Evolutionary conservation across 1,139 yeast species (phyloP).

Genomic region (Saccharomyces hybrid): DNA sequence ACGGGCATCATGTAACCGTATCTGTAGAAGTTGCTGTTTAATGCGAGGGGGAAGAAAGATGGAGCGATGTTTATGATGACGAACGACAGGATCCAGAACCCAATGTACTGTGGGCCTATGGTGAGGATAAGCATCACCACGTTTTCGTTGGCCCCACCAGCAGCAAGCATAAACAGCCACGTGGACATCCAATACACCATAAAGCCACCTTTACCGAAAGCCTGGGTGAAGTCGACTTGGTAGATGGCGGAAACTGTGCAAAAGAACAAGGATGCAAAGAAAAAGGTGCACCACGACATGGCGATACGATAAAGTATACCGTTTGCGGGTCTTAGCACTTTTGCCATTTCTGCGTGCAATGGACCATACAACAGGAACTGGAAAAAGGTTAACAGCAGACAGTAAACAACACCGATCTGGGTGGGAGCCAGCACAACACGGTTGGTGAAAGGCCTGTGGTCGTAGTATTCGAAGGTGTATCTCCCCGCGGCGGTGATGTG

Average conservation of each 20-base stretch:
- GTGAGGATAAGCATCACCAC: slow-evolving; percentile 42
- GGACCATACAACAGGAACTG: slow-evolving; percentile 52
- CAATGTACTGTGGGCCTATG: slow-evolving; percentile 41
- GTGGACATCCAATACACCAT: slow-evolving; percentile 56
- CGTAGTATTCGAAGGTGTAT: slow-evolving; percentile 34
- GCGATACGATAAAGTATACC: slow-evolving; percentile 44
- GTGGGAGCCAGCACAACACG: slow-evolving; percentile 53
- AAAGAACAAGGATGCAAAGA: slow-evolving; percentile 48
- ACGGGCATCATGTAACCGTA: slow-evolving; percentile 63
- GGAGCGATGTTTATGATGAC: slow-evolving; percentile 53
- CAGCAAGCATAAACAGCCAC: slow-evolving; percentile 50
- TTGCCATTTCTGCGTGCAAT: slow-evolving; percentile 43
- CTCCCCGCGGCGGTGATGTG: slow-evolving; percentile 13
- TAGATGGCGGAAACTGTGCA: slow-evolving; percentile 52
- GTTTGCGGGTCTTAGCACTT: slow-evolving; percentile 39
- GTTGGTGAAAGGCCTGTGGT: slow-evolving; percentile 45
- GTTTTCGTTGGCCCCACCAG: slow-evolving; percentile 57
- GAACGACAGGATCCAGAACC: slow-evolving; percentile 55
- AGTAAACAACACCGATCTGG: slow-evolving; percentile 68
- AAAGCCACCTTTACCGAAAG: slow-evolving; percentile 57
- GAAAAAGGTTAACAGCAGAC: slow-evolving; percentile 59
- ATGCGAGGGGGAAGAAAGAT: slow-evolving; percentile 51
- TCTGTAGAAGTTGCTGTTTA: slow-evolving; percentile 46
- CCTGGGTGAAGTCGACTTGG: slow-evolving; percentile 43
- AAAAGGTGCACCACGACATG: slow-evolving; percentile 42